Evolutionary conservation across 805 yeast species (phyloP).

Genomic region (Barnettozyma californica): DNA sequence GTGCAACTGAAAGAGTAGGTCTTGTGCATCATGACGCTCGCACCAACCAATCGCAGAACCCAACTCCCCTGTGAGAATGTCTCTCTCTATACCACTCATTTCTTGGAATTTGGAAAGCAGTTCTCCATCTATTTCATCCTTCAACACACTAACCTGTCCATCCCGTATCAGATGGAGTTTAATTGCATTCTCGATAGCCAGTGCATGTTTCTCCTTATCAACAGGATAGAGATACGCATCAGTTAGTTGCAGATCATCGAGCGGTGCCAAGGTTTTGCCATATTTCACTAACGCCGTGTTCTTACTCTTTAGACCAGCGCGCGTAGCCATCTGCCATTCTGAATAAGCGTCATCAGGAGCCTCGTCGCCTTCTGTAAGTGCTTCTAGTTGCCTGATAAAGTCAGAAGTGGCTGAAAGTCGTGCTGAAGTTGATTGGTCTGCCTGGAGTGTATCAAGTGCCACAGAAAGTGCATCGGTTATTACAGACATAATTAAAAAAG

Average conservation of each 20-base stretch:
- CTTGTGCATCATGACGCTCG: constrained; percentile 16
- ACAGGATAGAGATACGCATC: constrained; percentile 31
- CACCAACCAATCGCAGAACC: constrained; percentile 49
- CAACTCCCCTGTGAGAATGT: constrained; percentile 32
- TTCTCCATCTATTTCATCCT: constrained; percentile 20
- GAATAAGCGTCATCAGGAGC: constrained; percentile 7
- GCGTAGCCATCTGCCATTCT: constrained; percentile 24
- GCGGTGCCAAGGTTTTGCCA: constrained; percentile 4
- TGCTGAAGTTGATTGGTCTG: not conserved
- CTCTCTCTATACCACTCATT: constrained; percentile 38
- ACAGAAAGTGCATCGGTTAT: not conserved
- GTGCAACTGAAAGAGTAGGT: constrained; percentile 40
- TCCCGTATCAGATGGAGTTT: constrained; percentile 42
- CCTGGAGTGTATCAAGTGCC: not conserved
- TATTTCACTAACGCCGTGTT: constrained; percentile 25
- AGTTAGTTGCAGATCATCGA: constrained; percentile 28
- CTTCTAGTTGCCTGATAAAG: constrained; percentile 2
- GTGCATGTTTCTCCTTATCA: constrained; percentile 16
- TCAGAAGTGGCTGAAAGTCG: constrained; percentile 3
- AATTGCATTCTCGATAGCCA: constrained; percentile 36
- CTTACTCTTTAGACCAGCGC: constrained; percentile 25
- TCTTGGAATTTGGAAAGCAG: constrained; percentile 33
- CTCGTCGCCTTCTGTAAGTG: constrained; percentile 1
- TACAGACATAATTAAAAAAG: not conserved
- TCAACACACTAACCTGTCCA: constrained; percentile 38